phyloP scores from a whole-genome alignment of 768 basidiomycete genomes.

The Mycena belliarum region DNA sequence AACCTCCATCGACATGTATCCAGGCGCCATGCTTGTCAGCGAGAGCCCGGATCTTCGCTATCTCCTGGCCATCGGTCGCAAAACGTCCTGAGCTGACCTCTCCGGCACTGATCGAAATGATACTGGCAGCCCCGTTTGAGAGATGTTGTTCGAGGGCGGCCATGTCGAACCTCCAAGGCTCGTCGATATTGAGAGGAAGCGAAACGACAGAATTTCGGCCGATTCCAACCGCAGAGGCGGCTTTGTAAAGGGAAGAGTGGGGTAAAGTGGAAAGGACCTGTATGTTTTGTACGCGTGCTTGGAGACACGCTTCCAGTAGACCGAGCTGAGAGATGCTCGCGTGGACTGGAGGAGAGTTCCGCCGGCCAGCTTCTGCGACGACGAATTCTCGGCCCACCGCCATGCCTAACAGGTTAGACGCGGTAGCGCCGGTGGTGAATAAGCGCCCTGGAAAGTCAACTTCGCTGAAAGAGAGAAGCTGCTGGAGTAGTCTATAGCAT shows the following conservation, averaged over 20 bases:
- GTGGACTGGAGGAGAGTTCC: background rate
- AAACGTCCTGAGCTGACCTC: slow-evolving; percentile 19
- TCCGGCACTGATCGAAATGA: slow-evolving; percentile 17
- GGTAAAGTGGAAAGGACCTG: slow-evolving; percentile 16
- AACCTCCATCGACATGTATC: slow-evolving; percentile 22
- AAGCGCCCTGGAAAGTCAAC: slow-evolving; percentile 6
- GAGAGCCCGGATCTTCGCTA: slow-evolving; percentile 15
- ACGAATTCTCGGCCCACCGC: slow-evolving; percentile 19
- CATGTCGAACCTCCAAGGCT: slow-evolving; percentile 20
- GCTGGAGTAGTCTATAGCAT: slow-evolving; percentile 15
- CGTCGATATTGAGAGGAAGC: slow-evolving; percentile 9
- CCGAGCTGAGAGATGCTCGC: slow-evolving; percentile 18
- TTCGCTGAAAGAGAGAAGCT: slow-evolving; percentile 13
- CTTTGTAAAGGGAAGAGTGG: slow-evolving; percentile 22
- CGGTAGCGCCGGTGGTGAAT: slow-evolving; percentile 20
- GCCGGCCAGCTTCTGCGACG: slow-evolving; percentile 16
- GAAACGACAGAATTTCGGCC: slow-evolving; percentile 8
- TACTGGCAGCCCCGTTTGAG: background rate
- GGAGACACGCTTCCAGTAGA: slow-evolving; percentile 7
- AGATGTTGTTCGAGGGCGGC: slow-evolving; percentile 5
- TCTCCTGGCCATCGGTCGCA: slow-evolving; percentile 13
- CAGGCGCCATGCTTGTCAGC: slow-evolving; percentile 19
- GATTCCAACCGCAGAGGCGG: slow-evolving; percentile 13
- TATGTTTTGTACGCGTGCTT: slow-evolving; percentile 8
- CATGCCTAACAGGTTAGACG: slow-evolving; percentile 13